A percentile compares a stretch with the other conserved stretches of the same genome.
phyloP scores from a whole-genome alignment of 768 basidiomycete species.

The Clavaria fumosa region DNA sequence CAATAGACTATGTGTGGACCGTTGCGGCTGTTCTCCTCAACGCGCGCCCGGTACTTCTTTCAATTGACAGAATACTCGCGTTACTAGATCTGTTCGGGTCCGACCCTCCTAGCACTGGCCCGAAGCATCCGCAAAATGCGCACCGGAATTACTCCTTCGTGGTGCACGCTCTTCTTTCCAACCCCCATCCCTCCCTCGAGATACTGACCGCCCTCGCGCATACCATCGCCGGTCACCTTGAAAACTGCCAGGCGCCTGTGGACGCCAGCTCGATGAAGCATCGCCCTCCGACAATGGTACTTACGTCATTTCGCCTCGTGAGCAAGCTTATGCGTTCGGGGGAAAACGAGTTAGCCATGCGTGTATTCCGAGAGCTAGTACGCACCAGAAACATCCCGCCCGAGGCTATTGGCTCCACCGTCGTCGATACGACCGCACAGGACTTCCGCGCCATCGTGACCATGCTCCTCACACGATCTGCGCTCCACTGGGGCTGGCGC shows the following conservation, averaged over 20 bases:
- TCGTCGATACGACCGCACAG: no score
- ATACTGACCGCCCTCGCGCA: no score
- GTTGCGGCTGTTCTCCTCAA: no score
- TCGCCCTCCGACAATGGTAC: slow-evolving; percentile 23
- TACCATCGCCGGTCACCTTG: slow-evolving; percentile 14
- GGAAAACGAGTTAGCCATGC: slow-evolving; percentile 23
- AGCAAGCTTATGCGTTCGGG: slow-evolving; percentile 25
- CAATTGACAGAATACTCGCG: no score
- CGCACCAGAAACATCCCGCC: slow-evolving; percentile 29
- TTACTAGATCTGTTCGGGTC: no score
- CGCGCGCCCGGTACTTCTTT: no score
- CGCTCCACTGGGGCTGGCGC: slow-evolving; percentile 40
- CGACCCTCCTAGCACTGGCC: no score
- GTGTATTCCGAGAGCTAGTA: slow-evolving; percentile 35
- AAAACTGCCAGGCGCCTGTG: slow-evolving; percentile 14
- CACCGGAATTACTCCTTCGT: no score
- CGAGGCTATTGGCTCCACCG: slow-evolving; percentile 32
- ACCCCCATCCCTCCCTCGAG: no score
- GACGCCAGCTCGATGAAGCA: slow-evolving; percentile 20
- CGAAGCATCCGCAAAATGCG: no score
- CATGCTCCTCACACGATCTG: slow-evolving; percentile 33
- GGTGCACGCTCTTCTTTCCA: no score
- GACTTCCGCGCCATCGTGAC: slow-evolving; percentile 31
- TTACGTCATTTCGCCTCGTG: slow-evolving; percentile 27
- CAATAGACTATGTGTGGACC: no score